phyloP scores from a whole-genome alignment of 768 basidiomycete species.

The Mycena rosella region DNA sequence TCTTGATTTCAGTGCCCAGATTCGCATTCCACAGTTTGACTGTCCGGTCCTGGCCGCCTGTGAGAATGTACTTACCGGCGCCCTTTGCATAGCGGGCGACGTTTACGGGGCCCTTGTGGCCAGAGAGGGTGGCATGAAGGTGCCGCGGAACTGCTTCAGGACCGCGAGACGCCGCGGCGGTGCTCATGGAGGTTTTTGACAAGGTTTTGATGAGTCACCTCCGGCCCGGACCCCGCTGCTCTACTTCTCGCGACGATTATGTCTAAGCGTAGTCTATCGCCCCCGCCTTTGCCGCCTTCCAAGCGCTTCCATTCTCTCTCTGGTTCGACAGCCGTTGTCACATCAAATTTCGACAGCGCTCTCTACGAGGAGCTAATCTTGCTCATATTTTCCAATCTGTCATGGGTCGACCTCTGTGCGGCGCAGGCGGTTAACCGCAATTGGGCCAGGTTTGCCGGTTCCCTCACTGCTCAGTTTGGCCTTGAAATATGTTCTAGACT shows the following conservation, averaged over 20 bases:
- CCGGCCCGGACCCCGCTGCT: too few species aligned
- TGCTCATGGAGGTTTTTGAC: too few species aligned
- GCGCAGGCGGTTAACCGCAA: constrained; percentile 72
- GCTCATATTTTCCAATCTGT: constrained; percentile 78
- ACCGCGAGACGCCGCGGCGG: constrained; percentile 69
- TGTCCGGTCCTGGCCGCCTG: constrained; percentile 92
- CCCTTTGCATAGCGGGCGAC: constrained; percentile 94
- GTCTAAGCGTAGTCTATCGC: constrained; percentile 66
- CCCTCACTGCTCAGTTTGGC: too few species aligned
- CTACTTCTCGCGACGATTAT: constrained; percentile 44
- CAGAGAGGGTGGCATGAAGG: constrained; percentile 71
- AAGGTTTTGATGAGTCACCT: too few species aligned
- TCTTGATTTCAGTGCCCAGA: constrained; percentile 90
- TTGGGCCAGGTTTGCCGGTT: constrained; percentile 77
- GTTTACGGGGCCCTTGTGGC: constrained; percentile 89
- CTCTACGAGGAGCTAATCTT: constrained; percentile 85
- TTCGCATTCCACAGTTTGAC: constrained; percentile 93
- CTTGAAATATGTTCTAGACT: too few species aligned
- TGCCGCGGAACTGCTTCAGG: constrained; percentile 66
- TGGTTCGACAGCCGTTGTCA: constrained; percentile 28
- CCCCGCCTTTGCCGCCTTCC: constrained; percentile 62
- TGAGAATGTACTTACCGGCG: constrained; percentile 88
- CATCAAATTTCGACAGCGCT: constrained; percentile 62
- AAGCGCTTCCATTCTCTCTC: constrained; percentile 63
- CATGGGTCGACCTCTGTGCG: constrained; percentile 75